phyloP scores from a whole-genome alignment of 441 rosid genomes.

The Melastoma candidum region DNA sequence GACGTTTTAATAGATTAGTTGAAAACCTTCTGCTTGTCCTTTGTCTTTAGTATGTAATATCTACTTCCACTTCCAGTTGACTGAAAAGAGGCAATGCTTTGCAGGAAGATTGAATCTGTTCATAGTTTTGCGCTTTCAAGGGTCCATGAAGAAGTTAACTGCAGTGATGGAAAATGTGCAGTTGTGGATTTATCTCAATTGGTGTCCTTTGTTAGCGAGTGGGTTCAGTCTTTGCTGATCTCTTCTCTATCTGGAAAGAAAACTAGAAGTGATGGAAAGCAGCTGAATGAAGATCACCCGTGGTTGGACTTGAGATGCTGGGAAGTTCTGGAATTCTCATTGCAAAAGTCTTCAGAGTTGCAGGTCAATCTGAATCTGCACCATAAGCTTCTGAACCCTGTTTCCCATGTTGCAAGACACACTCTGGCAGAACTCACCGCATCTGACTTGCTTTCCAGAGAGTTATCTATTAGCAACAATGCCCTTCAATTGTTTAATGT shows the following conservation, averaged over 20 bases:
- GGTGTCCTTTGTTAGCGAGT: constrained; percentile 55
- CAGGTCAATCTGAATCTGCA: constrained; percentile 48
- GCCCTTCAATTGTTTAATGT: constrained; percentile 39
- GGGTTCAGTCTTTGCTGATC: constrained; percentile 65
- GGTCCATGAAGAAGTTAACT: constrained; percentile 22
- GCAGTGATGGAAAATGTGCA: constrained; percentile 35
- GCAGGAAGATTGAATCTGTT: constrained; percentile 78
- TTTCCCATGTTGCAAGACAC: constrained; percentile 32
- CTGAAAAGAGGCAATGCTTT: constrained; percentile 4
- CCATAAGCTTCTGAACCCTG: constrained; percentile 45
- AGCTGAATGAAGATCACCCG: constrained; percentile 19
- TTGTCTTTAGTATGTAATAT: too few relatives aligned
- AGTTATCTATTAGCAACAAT: constrained; percentile 23
- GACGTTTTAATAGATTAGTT: too few relatives aligned
- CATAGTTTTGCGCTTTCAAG: constrained; percentile 34
- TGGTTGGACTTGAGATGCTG: constrained; percentile 77
- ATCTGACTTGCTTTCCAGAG: constrained; percentile 18
- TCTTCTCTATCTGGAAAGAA: constrained; percentile 29
- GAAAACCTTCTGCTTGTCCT: too few relatives aligned
- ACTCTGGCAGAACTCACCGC: constrained; percentile 27
- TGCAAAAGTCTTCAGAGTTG: constrained; percentile 49
- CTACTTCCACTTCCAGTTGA: too few relatives aligned
- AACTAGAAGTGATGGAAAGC: constrained; percentile 20
- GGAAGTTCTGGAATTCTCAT: constrained; percentile 64
- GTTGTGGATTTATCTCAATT: constrained; percentile 51